A percentile compares a stretch with the other conserved stretches of the same genome.
Evolutionary conservation across 768 basidiomycete genomes (phyloP).

Genomic region (Kwoniella shandongensis): DNA sequence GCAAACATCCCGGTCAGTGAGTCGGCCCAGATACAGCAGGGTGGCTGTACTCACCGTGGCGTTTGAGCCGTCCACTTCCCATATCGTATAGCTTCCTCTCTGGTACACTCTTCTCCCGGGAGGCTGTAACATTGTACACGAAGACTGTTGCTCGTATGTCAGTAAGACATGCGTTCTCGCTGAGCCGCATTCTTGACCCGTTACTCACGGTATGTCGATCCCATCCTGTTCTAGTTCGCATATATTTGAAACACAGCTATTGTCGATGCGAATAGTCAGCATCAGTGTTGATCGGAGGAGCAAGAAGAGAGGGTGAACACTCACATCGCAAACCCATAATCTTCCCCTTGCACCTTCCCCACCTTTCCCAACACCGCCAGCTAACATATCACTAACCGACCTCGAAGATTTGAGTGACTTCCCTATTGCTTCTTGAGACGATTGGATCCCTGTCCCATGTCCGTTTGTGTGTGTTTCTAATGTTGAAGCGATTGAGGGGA

Average conservation of each 20-base stretch:
- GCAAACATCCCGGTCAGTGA: neutral
- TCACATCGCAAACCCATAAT: conserved; percentile 51
- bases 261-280: conserved; percentile 8
- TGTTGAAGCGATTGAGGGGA: conserved; percentile 5
- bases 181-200: no score
- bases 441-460: neutral
- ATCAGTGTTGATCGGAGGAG: neutral
- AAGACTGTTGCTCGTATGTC: no score
- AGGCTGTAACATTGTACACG: conserved; percentile 55
- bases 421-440: neutral
- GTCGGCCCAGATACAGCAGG: neutral
- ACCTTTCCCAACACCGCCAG: conserved; percentile 34
- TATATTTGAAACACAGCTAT: conserved; percentile 86
- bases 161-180: no score
- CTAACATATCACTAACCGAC: conserved; percentile 35
- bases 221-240: conserved; percentile 71
- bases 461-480: conserved; percentile 1
- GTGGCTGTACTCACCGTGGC: conserved; percentile 65
- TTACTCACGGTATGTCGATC: conserved; percentile 63
- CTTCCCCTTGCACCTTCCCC: conserved; percentile 44
- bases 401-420: conserved; percentile 8
- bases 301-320: conserved; percentile 8
- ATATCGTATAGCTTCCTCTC: conserved; percentile 81
- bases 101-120: conserved; percentile 90
- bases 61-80: conserved; percentile 88